Base-by-base conservation (phyloP, 1,284 basidiomycete species). In the Cystobasidium slooffiae region DNA sequence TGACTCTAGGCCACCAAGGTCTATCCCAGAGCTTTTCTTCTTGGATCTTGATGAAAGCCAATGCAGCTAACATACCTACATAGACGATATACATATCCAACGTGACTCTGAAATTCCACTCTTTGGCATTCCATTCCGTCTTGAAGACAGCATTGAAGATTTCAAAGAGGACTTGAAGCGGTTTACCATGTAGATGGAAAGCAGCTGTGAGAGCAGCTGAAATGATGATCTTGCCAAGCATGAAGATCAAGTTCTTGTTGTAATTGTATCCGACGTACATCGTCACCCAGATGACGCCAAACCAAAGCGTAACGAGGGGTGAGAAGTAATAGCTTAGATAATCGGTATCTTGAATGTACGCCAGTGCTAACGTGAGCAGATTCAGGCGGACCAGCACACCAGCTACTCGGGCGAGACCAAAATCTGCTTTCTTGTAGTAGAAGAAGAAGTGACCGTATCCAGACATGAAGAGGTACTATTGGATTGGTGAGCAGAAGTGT, bases 11-110 rank as follows among this genome's bases (percentile, higher is more conserved):
- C 89, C 91, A 94, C 76, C 84, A 84, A 9, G 86, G 86, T 78
- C 89, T 86, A 70, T 93, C 91, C 16, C 87, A 86, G n/a, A 93
- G 80, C 52, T 88, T 86, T 77, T 86, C 80, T 77, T 94, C 91
- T 39, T 90, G 89, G 75, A 88, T 83, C 83, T 92, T 94, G 84
- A 91, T 88, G 81, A 86, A 87, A 1, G 85, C 87, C 72, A 93
- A 84, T 0, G 93, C 89, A 31, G 88, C 84, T 77, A 93, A 83
- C 91, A 94, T 93, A 55, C 93, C 93, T 51, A 86, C 85, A 83
- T 92, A 94, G 43, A 93, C 91, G 78, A 94, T 91, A 86, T 89
- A 94, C 59, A 93, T 85, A 83, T 95, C 93, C 75, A 95, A 88
- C 22, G 87, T 90, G 77, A 93, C 89, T 53, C 93, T 88, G 86